Evolutionary conservation across 257 asterid genomes (phyloP), one percentile per base, ranked within the genome.

Genomic region (Jacaranda mimosifolia): DNA sequence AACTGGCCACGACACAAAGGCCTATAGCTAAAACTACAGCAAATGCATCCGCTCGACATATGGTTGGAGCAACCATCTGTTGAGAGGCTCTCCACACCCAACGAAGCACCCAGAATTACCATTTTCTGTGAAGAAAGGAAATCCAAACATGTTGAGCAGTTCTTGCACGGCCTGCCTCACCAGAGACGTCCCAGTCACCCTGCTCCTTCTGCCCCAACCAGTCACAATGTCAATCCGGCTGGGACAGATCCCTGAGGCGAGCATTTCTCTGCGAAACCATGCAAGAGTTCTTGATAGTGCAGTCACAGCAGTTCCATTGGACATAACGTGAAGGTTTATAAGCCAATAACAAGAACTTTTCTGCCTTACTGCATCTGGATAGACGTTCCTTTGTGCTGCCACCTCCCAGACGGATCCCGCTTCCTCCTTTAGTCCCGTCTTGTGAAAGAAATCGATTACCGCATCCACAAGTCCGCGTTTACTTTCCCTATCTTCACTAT

Each of bases 351-450:
- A 84, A 0, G 91, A 80, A 39, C 97, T 84, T 57, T 91, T 95
- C 93, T 88, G 92, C 45, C 89, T 83, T 3, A 95, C 90, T 1
- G 94, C 97, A n/a, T 95, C 99, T 0, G 98, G 99, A 68, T 95
- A 95, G 11, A 95, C 91, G 10, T 95, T 95, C 82, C 87, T 91
- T 66, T 74, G 85, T 12, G 93, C 97, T 4, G 99, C 99, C 43
- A 87, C 98, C 70, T 93, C 99, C 99, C 99, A 95, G 9, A 95
- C 84, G 2, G 97, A 93, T 21, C 97, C 99, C 0, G 99, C 98
- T 76, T 91, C 97, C 85, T 95, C 99, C 81, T 95, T 95, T 3
- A 93, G 89, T 36, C 99, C 99, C 0, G 92, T 83, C 73, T 95
- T 95, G 83, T 91, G 97, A 39, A 95, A 91, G 78, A 95, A 95